Evolutionary conservation across 1,139 yeast genomes (phyloP).

Genomic region (Lodderomyces orthopsilosis): DNA sequence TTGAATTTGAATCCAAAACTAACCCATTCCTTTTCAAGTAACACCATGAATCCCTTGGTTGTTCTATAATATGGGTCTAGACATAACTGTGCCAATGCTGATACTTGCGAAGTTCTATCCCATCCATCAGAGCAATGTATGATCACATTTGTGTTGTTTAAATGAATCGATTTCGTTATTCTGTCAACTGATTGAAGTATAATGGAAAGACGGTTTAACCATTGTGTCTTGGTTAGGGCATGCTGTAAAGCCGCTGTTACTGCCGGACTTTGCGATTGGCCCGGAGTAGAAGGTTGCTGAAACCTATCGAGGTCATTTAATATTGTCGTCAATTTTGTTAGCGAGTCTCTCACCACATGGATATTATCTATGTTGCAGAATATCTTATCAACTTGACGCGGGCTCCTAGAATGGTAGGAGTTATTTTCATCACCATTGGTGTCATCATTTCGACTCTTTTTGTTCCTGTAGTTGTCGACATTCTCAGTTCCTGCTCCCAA

Average conservation of each 20-base stretch:
- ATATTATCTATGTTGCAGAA: conserved; percentile 92
- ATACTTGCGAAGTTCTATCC: conserved; percentile 93
- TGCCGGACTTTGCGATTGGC: conserved; percentile 18
- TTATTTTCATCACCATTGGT: conserved; percentile 9
- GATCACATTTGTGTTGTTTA: conserved; percentile 77
- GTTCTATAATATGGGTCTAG: conserved; percentile 91
- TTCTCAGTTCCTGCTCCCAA: conserved; percentile 96
- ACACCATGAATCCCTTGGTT: conserved; percentile 75
- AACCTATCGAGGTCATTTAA: conserved; percentile 67
- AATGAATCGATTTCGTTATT: conserved; percentile 73
- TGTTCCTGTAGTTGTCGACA: conserved; percentile 70
- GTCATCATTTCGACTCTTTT: background rate
- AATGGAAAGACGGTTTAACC: conserved; percentile 73
- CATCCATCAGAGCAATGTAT: conserved; percentile 98
- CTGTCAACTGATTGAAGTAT: conserved; percentile 76
- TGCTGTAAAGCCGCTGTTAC: conserved; percentile 35
- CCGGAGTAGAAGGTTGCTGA: conserved; percentile 13
- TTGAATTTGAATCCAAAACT: conserved; percentile 90
- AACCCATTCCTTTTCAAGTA: conserved; percentile 93
- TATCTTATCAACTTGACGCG: conserved; percentile 49
- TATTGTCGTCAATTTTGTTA: conserved; percentile 59
- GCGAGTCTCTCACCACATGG: conserved; percentile 89
- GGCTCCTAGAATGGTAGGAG: conserved; percentile 4
- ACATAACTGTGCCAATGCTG: conserved; percentile 81
- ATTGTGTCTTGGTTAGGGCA: conserved; percentile 61